A percentile compares a stretch with the other conserved stretches of the same genome.
These are phyloP conservation scores for Populus deltoides DNA, from an alignment of 345 rosid species.

Conservation along the genomic window DNA sequence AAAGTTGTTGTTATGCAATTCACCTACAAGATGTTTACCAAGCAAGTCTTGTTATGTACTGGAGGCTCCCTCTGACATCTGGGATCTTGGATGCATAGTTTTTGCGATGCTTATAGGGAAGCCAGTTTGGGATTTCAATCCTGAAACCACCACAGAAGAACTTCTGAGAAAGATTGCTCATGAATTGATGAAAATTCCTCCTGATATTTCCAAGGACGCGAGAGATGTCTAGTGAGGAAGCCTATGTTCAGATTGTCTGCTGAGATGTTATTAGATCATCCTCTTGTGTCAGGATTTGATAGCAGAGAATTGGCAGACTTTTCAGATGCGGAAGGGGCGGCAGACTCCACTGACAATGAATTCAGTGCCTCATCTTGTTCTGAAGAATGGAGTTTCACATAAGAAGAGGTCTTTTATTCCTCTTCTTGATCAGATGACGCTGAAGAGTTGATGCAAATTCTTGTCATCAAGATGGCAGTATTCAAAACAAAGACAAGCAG, in stretches of 20 bases:
- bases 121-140: conserved; percentile 47
- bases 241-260: conserved; percentile 60
- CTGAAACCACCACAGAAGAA: conserved; percentile 30
- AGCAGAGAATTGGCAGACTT: neutral
- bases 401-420: neutral
- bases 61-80: conserved; percentile 60
- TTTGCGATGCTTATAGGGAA: conserved; percentile 70
- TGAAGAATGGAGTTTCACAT: neutral
- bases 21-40: no score
- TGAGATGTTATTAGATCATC: conserved; percentile 67
- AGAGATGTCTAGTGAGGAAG: conserved; percentile 51
- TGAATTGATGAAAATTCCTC: conserved; percentile 52
- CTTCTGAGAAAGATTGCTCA: conserved; percentile 58
- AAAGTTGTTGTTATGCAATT: no score
- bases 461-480: no score
- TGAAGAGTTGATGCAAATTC: neutral
- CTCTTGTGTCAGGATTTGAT: conserved; percentile 41
- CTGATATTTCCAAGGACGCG: conserved; percentile 55
- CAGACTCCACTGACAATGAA: neutral
- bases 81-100: conserved; percentile 81
- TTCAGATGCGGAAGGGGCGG: neutral
- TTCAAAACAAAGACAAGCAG: no score
- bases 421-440: neutral
- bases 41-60: conserved; percentile 25
- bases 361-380: neutral